Evolutionary conservation across 1,284 basidiomycete species (phyloP).

Genomic region (Rhodotorula mucilaginosa): DNA sequence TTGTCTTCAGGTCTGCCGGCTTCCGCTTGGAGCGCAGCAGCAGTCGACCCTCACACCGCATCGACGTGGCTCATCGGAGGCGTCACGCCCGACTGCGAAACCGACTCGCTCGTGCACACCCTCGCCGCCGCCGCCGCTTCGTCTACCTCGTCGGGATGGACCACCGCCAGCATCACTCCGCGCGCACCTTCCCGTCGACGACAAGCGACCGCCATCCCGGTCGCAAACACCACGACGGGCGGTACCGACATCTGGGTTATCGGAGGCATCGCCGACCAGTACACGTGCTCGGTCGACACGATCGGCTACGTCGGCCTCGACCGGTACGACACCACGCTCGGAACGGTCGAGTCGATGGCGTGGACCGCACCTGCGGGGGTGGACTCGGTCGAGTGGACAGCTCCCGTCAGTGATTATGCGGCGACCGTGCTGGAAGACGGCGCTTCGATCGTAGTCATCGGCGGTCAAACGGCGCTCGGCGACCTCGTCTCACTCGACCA

Average conservation of each 20-base stretch:
- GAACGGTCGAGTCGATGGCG: constrained; percentile 20
- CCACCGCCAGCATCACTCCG: constrained; percentile 1
- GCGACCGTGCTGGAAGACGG: constrained; percentile 30
- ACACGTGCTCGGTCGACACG: constrained; percentile 39
- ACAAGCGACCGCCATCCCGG: constrained; percentile 24
- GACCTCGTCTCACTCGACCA: constrained; percentile 36
- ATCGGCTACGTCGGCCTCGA: constrained; percentile 44
- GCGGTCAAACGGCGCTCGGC: constrained; percentile 45
- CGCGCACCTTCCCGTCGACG: constrained; percentile 26
- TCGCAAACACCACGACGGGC: constrained; percentile 20
- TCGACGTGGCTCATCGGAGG: constrained; percentile 45
- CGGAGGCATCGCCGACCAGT: constrained; percentile 42
- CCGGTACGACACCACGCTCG: constrained; percentile 26
- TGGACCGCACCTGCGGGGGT: constrained; percentile 16
- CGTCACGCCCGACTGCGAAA: constrained; percentile 42
- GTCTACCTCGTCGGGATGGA: constrained; percentile 9
- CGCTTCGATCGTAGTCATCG: constrained; percentile 43
- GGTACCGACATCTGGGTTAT: constrained; percentile 37
- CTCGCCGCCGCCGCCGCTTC: background rate
- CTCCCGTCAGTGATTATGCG: constrained; percentile 45
- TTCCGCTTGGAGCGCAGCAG: constrained; percentile 41
- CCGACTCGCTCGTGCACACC: constrained; percentile 17
- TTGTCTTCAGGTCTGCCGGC: constrained; percentile 36
- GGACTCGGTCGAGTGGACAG: constrained; percentile 3
- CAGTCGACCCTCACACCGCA: constrained; percentile 23